These are phyloP conservation scores for Haplographium delicatum DNA, from an alignment of 495 filamentous ascomycete species.

Conservation along the genomic window DNA sequence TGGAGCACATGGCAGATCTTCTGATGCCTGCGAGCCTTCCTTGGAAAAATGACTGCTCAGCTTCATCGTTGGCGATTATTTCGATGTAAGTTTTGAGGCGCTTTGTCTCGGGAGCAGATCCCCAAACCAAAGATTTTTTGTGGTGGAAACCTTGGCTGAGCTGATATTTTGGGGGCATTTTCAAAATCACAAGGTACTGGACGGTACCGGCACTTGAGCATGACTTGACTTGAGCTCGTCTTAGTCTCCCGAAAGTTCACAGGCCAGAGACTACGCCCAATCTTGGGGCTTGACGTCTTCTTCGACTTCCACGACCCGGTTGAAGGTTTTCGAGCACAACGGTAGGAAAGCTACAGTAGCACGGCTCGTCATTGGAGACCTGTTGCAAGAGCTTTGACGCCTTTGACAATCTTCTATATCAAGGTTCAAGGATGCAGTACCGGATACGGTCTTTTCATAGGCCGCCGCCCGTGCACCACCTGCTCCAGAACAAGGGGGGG, in stretches of 20 bases:
- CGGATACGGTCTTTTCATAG: slow-evolving; percentile 28
- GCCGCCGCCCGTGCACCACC: slow-evolving; percentile 24
- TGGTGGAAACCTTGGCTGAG: no score
- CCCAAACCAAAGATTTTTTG: no score
- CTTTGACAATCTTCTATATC: slow-evolving; percentile 3
- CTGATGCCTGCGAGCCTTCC: slow-evolving; percentile 2
- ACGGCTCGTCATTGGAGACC: no score
- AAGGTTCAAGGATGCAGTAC: slow-evolving; percentile 34
- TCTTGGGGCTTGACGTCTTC: background rate
- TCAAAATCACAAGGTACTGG: no score
- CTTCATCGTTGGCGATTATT: background rate
- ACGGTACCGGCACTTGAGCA: no score
- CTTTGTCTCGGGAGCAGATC: no score
- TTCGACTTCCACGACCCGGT: background rate
- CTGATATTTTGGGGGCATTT: no score
- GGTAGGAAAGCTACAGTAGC: no score
- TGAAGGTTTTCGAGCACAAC: no score
- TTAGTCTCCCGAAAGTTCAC: no score
- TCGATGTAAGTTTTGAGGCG: background rate
- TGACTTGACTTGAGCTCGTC: no score
- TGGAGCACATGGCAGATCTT: slow-evolving; percentile 14
- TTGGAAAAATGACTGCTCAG: slow-evolving; percentile 17
- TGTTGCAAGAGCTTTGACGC: slow-evolving; percentile 9
- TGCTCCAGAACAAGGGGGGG: slow-evolving; percentile 10
- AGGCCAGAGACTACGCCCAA: no score